Percentiles rank a stretch among this genome's conserved stretches.
These are phyloP conservation scores for Phaeophleospora eucalypticola DNA, from an alignment of 2,329 filamentous ascomycete genomes.

Conservation along the genomic window DNA sequence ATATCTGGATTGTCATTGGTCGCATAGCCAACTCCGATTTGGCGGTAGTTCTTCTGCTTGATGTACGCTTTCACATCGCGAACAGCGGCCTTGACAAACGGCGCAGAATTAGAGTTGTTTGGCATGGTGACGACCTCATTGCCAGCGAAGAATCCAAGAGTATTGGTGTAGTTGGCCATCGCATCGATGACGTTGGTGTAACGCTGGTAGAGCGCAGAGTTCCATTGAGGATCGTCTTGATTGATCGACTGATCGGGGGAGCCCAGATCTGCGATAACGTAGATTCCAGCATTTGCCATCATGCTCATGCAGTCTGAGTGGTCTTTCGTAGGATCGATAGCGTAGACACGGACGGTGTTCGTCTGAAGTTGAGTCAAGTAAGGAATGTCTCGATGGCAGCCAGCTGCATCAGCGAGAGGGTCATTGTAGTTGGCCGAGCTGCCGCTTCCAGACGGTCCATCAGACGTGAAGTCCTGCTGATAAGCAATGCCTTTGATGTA, in stretches of 20 bases:
- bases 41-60: conserved; percentile 67
- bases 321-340: conserved; percentile 72
- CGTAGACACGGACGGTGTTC: conserved; percentile 93
- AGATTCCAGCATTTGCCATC: conserved; percentile 82
- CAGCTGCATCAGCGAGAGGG: conserved; percentile 67
- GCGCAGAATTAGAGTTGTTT: conserved; percentile 83
- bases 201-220: conserved; percentile 68
- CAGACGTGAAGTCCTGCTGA: conserved; percentile 64
- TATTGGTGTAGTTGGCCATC: conserved; percentile 78
- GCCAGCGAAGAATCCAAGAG: conserved; percentile 95
- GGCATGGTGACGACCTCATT: conserved; percentile 90
- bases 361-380: conserved; percentile 72
- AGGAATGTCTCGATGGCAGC: conserved; percentile 81
- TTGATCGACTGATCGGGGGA: conserved; percentile 78
- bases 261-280: conserved; percentile 85
- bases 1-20: conserved; percentile 87
- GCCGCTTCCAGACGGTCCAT: conserved; percentile 39
- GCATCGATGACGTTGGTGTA: conserved; percentile 82
- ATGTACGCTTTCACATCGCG: conserved; percentile 95
- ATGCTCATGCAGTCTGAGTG: conserved; percentile 81
- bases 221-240: conserved; percentile 74
- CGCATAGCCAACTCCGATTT: conserved; percentile 87
- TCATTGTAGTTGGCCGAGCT: conserved; percentile 63
- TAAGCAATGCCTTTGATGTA: conserved; percentile 94
- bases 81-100: conserved; percentile 95